These are phyloP conservation scores for Spizellomyces sp. DNA, from an alignment of 192 early-diverging fungal genomes.

Conservation along the genomic window DNA sequence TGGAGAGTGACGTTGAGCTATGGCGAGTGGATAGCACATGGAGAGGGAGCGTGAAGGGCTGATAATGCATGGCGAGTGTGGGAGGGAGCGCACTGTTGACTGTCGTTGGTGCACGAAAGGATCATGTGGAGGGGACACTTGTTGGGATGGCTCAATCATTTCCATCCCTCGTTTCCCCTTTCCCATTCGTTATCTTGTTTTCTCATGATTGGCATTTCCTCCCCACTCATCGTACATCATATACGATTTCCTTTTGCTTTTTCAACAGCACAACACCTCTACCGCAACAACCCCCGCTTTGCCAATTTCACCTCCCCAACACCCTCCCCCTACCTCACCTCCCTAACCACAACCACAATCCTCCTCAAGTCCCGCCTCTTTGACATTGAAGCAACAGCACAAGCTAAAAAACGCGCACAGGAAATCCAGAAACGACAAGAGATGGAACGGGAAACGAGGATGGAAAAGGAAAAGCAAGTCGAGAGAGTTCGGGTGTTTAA, in stretches of 20 bases:
- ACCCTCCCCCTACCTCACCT: constrained; percentile 41
- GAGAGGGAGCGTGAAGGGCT: too few species aligned
- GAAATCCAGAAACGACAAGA: constrained; percentile 44
- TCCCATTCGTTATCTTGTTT: neutral
- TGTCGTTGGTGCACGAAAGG: too few species aligned
- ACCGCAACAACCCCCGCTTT: constrained; percentile 59
- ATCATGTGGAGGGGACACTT: neutral
- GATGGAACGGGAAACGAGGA: constrained; percentile 34
- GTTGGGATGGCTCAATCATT: neutral
- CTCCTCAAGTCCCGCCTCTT: constrained; percentile 47
- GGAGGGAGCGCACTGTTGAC: too few species aligned
- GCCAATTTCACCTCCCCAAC: constrained; percentile 39
- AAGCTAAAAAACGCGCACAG: constrained; percentile 42
- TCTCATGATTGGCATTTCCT: neutral
- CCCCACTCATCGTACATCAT: neutral
- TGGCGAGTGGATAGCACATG: too few species aligned
- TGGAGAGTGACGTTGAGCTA: too few species aligned
- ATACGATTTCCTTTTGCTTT: neutral
- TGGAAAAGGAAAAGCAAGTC: constrained; percentile 35
- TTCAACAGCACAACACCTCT: constrained; percentile 56
- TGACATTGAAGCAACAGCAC: constrained; percentile 43
- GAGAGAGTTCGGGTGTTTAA: constrained; percentile 38
- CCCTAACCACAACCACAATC: constrained; percentile 33
- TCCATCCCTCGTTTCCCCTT: neutral
- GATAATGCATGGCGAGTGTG: neutral